phyloP scores from a whole-genome alignment of 73 alveolate species.

The Uronychia binucleata region DNA sequence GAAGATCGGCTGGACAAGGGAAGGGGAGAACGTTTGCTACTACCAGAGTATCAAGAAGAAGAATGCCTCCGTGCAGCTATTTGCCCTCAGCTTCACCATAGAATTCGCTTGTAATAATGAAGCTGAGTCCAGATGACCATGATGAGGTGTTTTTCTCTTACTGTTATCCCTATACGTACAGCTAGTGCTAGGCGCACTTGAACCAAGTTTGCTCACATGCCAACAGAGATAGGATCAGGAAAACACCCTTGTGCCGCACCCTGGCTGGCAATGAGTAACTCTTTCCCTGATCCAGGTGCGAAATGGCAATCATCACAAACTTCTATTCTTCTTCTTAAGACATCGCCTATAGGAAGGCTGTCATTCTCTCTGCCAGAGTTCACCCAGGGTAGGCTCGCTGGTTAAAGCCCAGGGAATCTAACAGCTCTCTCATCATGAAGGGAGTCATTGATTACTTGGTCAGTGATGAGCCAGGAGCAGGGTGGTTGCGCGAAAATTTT shows the following conservation, averaged over 20 bases:
- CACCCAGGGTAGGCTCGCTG: slow-evolving; percentile 89
- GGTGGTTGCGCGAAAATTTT: slow-evolving; percentile 81
- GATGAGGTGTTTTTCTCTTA: slow-evolving; percentile 84
- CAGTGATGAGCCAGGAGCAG: slow-evolving; percentile 57
- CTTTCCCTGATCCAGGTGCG: neutral
- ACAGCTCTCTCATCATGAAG: slow-evolving; percentile 92
- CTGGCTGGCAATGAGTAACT: slow-evolving; percentile 76
- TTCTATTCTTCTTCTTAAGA: neutral
- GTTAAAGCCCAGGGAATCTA: slow-evolving; percentile 63
- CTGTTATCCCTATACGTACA: slow-evolving; percentile 77
- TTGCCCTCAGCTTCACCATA: neutral
- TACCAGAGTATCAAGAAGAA: neutral
- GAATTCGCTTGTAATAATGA: neutral
- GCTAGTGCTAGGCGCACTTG: slow-evolving; percentile 31
- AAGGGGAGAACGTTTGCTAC: slow-evolving; percentile 48
- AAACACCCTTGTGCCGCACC: slow-evolving; percentile 60
- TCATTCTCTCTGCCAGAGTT: slow-evolving; percentile 94
- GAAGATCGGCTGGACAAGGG: slow-evolving; percentile 67
- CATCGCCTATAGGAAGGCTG: slow-evolving; percentile 57
- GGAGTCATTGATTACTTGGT: slow-evolving; percentile 89
- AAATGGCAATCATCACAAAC: slow-evolving; percentile 59
- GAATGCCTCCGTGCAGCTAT: neutral
- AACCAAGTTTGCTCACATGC: neutral
- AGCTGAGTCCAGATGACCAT: neutral
- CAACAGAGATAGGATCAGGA: neutral